These are phyloP conservation scores for Monilinia fructigena DNA, from an alignment of 2,329 filamentous ascomycete genomes.

Conservation along the genomic window DNA sequence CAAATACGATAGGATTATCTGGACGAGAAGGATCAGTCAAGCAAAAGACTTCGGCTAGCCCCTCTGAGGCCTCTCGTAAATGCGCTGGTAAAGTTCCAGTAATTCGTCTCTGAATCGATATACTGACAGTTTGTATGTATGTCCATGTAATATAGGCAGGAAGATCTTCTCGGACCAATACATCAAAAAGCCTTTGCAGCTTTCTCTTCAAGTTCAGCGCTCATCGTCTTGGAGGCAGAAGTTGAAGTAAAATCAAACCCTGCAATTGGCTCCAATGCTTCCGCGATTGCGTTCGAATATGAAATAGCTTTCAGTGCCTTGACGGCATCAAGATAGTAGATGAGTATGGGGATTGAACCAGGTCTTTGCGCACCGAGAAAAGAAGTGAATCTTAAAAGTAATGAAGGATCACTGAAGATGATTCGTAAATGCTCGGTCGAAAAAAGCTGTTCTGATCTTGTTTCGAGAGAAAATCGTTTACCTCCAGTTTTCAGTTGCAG, in stretches of 20 bases:
- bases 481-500: constrained; percentile 42
- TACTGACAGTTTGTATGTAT: constrained; percentile 67
- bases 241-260: constrained; percentile 55
- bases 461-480: constrained; percentile 56
- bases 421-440: constrained; percentile 62
- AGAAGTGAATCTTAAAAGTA: constrained; percentile 64
- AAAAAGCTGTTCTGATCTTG: constrained; percentile 63
- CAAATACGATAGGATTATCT: constrained; percentile 76
- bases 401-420: constrained; percentile 63
- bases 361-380: constrained; percentile 62
- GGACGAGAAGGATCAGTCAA: constrained; percentile 69
- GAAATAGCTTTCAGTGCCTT: constrained; percentile 70
- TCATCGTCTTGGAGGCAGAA: constrained; percentile 53
- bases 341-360: constrained; percentile 61
- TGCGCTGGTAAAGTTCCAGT: constrained; percentile 64
- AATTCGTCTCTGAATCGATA: constrained; percentile 65
- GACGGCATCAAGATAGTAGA: constrained; percentile 69
- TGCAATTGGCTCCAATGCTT: constrained; percentile 56
- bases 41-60: constrained; percentile 74
- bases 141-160: constrained; percentile 69
- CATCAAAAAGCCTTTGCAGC: constrained; percentile 65
- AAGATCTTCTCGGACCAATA: constrained; percentile 64
- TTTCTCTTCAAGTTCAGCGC: constrained; percentile 59
- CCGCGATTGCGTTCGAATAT: constrained; percentile 68
- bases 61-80: constrained; percentile 68